Base-by-base conservation (phyloP, 164 flowering plant genomes). In the Macadamia integrifolia region DNA sequence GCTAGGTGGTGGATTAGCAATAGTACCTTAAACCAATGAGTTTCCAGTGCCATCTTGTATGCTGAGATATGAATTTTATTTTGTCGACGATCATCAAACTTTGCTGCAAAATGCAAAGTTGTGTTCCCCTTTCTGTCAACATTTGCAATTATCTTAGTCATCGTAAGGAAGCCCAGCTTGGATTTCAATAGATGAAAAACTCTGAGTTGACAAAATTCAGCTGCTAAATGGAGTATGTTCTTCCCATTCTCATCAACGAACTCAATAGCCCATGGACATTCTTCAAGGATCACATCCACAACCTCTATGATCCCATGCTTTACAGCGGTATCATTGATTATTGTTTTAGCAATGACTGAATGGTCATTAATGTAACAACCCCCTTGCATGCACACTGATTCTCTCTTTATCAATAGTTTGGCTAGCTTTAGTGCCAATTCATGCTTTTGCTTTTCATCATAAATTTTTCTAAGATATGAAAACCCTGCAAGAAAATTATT, bases 91-190 rank as follows among this genome's bases (percentile, higher is more conserved):
- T n/a, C 1, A 29, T 40, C 11, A 35, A 35, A n/a, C 32, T 29
- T 59, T 59, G 61, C 61, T 29, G 61, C 61, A 59, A 59, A 40
- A 59, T 59, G 61, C 61, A 59, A 30, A 29, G 61, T 14, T 9
- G 61, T 59, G 14, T 59, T 59, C 61, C 61, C 61, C 6, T 59
- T 40, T 17, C 30, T 59, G 40, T 59, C 61, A 59, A 59, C 32
- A 59, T 10, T 40, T 2, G 40, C 40, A 30, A 59, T 13, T 40
- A 59, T 59, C 40, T 30, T 59, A 59, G 32, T 10, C 1, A 29
- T n/a, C n/a, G n/a, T n/a, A n/a, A n/a, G 11, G 12, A 30, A 11
- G 13, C 29, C 29, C 1, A 29, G 29, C 40, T 59, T 59, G n/a
- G n/a, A n/a, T 58, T 29, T 10, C 11, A 30, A 9, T 10, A 59